A percentile compares a stretch with the other conserved stretches of the same genome.
Conservation (phyloP, 2,329 filamentous ascomycete genomes). For the Stachybotrys elegans region DNA sequence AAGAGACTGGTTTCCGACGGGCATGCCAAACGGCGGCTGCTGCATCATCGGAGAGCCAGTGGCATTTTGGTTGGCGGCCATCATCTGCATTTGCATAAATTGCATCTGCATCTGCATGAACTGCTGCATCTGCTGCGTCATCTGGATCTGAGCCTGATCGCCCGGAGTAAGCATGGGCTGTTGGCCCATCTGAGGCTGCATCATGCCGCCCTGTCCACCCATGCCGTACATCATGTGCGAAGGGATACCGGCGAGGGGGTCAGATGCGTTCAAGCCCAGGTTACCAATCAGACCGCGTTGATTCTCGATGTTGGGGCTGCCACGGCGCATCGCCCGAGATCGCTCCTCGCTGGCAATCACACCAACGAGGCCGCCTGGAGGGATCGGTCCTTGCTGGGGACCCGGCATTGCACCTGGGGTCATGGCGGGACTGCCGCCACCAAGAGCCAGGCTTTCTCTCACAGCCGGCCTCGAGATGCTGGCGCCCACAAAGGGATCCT, state of each 20-base stretch:
- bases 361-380: slow-evolving; percentile 76
- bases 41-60: slow-evolving; percentile 18
- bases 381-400: slow-evolving; percentile 31
- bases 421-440: slow-evolving; percentile 44
- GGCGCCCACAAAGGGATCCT: slow-evolving; percentile 80
- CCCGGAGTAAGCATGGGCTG: slow-evolving; percentile 48
- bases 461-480: slow-evolving; percentile 67
- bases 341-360: slow-evolving; percentile 85
- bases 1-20: slow-evolving; percentile 33
- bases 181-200: slow-evolving; percentile 28
- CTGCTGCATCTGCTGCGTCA: slow-evolving; percentile 78
- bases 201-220: slow-evolving; percentile 18
- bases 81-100: slow-evolving; percentile 90
- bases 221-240: slow-evolving; percentile 35
- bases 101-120: slow-evolving; percentile 96
- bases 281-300: slow-evolving; percentile 33
- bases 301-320: slow-evolving; percentile 65
- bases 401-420: slow-evolving; percentile 29
- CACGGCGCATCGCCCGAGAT: slow-evolving; percentile 69
- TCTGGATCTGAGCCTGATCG: slow-evolving; percentile 72
- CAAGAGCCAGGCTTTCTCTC: slow-evolving; percentile 70
- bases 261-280: slow-evolving; percentile 33
- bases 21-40: slow-evolving; percentile 19
- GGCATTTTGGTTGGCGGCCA: slow-evolving; percentile 40
- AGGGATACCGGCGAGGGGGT: slow-evolving; percentile 45